Base-by-base conservation (phyloP, 2,329 filamentous ascomycete genomes). In the Phialemoniopsis sp. region DNA sequence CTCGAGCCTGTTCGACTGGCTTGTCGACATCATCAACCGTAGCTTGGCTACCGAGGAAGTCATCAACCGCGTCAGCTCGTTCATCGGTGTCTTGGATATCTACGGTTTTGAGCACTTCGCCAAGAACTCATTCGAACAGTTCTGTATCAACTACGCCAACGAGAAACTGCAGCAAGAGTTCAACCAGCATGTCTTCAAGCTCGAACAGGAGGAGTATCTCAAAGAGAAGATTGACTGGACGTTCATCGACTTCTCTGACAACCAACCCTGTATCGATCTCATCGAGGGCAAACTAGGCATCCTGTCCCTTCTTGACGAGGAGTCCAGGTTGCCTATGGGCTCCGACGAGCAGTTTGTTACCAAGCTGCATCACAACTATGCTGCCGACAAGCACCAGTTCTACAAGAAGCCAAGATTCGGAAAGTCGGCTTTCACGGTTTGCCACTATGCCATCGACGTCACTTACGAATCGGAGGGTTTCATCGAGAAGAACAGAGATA, bases 101-200 rank as follows among this genome's bases (percentile, higher is more conserved):
- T 97, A 97, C 64, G 91, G 91, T 47, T 98, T 98, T 58, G 93
- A 98, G 64, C 93, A 97, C 66, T 98, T 98, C 57, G 91, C 93
- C 46, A 97, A 96, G 73, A 98, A 98, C 70, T 98, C 93, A 1
- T 98, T 98, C 55, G 93, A 98, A 63, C 93, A 98, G 63, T 98
- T 98, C 66, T 98, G 93, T 68, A 98, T 98, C 78, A 98, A 98
- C 67, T 98, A 98, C 57, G 93, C 93, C 66, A 98, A 98, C 64
- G 93, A 98, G 67, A 98, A 98, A 67, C 72, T 98, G 39, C 93
- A 98, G 61, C 93, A 98, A 62, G 91, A 97, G 62, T 98, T 98
- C 73, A 98, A 98, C 66, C 89, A 94, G 60, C 93, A 98, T 57
- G 93, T 98, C 29, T 98, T 98, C 78, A 96, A 97, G 65, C 78